Evolutionary conservation across 257 asterid genomes (phyloP), one percentile per base, ranked within the genome.

Genomic region (Gynochthodes officinalis): DNA sequence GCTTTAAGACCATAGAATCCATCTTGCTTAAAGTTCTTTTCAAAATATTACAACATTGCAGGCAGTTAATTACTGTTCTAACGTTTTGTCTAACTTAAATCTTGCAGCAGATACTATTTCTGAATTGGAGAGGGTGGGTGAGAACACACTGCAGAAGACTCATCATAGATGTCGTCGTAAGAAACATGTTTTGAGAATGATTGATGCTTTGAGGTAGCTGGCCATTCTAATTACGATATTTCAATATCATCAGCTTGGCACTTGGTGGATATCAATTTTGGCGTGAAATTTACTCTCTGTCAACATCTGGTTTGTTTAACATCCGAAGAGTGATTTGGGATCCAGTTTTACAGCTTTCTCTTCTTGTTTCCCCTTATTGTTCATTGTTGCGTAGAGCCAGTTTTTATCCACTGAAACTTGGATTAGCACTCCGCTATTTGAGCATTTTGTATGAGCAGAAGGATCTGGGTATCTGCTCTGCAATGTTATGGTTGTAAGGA

Each of bases 81-180:
- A 49, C n/a, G 16, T 43, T 64, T 39, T 74, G 21, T 61, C 15
- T 64, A 55, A 39, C 28, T 11, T 40, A n/a, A 55, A 23, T 68
- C 64, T 74, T 79, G 78, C 78, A 68, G 61, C 76, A 81, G 88
- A 78, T 67, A 64, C 75, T 71, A 80, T 79, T 71, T 84, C 97
- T 16, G 83, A 79, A 82, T 42, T 83, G 86, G 91, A 87, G 87
- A 81, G 82, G 65, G 84, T 84, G 21, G 93, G 90, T 7, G 96
- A 94, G 83, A 91, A 85, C 85, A 79, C 97, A 1, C 77, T 88
- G 77, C 97, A 84, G 81, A 94, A 94, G 84, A 83, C 92, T 73
- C 96, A 91, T 82, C 97, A 93, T 71, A 82, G 98, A 70, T 74
- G 96, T 62, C 93, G 97, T 12, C 93, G 96, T 23, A 94, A 90